Evolutionary conservation across 306 rosid genomes (phyloP).

Genomic region (Vigna unguiculata): DNA sequence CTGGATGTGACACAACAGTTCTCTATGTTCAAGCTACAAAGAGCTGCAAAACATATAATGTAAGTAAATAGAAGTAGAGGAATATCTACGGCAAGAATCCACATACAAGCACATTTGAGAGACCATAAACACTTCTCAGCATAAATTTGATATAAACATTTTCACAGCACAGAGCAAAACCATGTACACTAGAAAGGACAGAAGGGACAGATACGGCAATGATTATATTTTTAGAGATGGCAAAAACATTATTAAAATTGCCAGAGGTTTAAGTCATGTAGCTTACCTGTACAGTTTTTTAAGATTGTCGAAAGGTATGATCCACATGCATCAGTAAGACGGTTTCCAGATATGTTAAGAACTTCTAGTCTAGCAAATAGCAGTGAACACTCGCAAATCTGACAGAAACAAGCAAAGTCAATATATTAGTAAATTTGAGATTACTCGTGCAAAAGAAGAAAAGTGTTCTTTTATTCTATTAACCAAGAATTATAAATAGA

Average conservation of each 20-base stretch:
- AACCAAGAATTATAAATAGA: constrained; percentile 7
- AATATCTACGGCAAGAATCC: constrained; percentile 13
- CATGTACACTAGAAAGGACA: constrained; percentile 37
- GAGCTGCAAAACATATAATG: constrained; percentile 59
- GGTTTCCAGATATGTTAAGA: constrained; percentile 90
- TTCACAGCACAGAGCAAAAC: constrained; percentile 29
- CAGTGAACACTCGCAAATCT: constrained; percentile 88
- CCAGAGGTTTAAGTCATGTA: constrained; percentile 39
- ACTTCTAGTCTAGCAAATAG: constrained; percentile 84
- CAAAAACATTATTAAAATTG: constrained; percentile 33
- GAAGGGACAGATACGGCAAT: constrained; percentile 29
- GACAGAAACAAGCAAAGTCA: constrained; percentile 40
- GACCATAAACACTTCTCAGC: neutral
- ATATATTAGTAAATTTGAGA: constrained; percentile 22
- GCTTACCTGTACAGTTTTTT: constrained; percentile 77
- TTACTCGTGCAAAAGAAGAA: constrained; percentile 6
- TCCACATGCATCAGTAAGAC: constrained; percentile 92
- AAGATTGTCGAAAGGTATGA: constrained; percentile 84
- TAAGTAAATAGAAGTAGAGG: constrained; percentile 39
- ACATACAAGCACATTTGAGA: constrained; percentile 38
- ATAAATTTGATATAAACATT: constrained; percentile 12
- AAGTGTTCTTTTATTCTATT: constrained; percentile 24
- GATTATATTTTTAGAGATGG: constrained; percentile 27
- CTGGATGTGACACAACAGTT: constrained; percentile 81
- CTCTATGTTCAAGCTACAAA: constrained; percentile 82